phyloP scores from a whole-genome alignment of 495 filamentous ascomycete species.

The Neurospora sp. region DNA sequence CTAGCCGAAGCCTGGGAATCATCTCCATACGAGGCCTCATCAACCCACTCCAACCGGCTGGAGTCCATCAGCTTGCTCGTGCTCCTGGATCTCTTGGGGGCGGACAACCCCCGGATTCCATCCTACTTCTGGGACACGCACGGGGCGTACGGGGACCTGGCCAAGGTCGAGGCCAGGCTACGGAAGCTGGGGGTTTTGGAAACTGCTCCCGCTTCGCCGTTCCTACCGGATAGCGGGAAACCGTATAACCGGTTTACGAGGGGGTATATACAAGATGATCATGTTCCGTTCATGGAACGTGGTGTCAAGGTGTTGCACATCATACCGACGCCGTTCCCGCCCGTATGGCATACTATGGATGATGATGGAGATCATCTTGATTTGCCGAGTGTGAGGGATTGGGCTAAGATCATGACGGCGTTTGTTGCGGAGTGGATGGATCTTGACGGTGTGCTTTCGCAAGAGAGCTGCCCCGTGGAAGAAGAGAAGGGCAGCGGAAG shows the following conservation, averaged over 20 bases:
- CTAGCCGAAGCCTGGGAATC: slow-evolving; percentile 19
- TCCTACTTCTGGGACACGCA: slow-evolving; percentile 83
- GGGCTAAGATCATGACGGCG: slow-evolving; percentile 67
- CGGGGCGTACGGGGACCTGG: slow-evolving; percentile 77
- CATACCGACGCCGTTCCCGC: slow-evolving; percentile 73
- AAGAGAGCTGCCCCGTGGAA: not conserved
- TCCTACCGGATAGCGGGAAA: slow-evolving; percentile 47
- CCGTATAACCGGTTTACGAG: slow-evolving; percentile 31
- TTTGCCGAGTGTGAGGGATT: slow-evolving; percentile 73
- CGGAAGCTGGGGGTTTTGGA: slow-evolving; percentile 37
- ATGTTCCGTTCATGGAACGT: slow-evolving; percentile 73
- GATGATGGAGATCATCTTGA: slow-evolving; percentile 87
- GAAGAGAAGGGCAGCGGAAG: not conserved
- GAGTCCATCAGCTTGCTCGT: slow-evolving; percentile 79
- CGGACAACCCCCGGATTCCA: slow-evolving; percentile 55
- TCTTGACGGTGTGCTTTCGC: slow-evolving; percentile 55
- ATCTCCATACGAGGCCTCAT: slow-evolving; percentile 6
- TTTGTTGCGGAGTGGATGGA: slow-evolving; percentile 95
- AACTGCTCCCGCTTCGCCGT: slow-evolving; percentile 18
- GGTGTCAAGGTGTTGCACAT: slow-evolving; percentile 85
- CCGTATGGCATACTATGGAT: slow-evolving; percentile 73
- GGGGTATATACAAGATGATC: slow-evolving; percentile 66
- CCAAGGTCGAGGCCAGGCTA: slow-evolving; percentile 57
- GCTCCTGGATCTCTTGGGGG: slow-evolving; percentile 82
- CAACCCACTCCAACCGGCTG: slow-evolving; percentile 46